Evolutionary conservation across 2,329 filamentous ascomycete species (phyloP).

Genomic region (Phoma sp.): DNA sequence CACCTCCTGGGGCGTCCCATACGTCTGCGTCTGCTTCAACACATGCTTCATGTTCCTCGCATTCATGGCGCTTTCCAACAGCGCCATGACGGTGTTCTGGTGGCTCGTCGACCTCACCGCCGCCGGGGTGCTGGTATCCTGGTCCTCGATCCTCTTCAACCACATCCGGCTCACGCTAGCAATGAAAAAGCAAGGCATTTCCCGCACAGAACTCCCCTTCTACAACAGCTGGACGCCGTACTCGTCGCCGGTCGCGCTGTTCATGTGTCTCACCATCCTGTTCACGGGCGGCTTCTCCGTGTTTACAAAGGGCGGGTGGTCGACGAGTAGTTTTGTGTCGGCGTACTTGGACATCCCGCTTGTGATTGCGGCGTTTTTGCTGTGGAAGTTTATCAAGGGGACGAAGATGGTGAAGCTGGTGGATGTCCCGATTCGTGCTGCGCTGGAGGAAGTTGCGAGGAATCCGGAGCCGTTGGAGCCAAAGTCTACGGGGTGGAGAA

Average conservation of each 20-base stretch:
- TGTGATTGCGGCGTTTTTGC: constrained; percentile 57
- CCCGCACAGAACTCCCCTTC: constrained; percentile 50
- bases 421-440: constrained; percentile 33
- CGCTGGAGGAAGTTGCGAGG: constrained; percentile 28
- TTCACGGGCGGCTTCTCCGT: constrained; percentile 66
- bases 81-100: constrained; percentile 60
- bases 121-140: constrained; percentile 59
- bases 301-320: constrained; percentile 59
- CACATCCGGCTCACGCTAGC: constrained; percentile 62
- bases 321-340: constrained; percentile 42
- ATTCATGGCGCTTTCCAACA: constrained; percentile 56
- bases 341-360: constrained; percentile 48
- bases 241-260: constrained; percentile 42
- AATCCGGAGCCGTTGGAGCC: constrained; percentile 31
- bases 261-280: constrained; percentile 65
- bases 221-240: constrained; percentile 47
- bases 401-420: constrained; percentile 56
- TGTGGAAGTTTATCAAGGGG: constrained; percentile 72
- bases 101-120: constrained; percentile 75
- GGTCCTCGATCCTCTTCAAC: constrained; percentile 62
- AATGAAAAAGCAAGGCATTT: constrained; percentile 59
- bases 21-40: constrained; percentile 44
- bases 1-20: constrained; percentile 51
- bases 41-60: constrained; percentile 53
- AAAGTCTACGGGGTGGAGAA: constrained; percentile 24